Base-by-base conservation (phyloP, 2,329 filamentous ascomycete species). In the Coniochaeta sp. region DNA sequence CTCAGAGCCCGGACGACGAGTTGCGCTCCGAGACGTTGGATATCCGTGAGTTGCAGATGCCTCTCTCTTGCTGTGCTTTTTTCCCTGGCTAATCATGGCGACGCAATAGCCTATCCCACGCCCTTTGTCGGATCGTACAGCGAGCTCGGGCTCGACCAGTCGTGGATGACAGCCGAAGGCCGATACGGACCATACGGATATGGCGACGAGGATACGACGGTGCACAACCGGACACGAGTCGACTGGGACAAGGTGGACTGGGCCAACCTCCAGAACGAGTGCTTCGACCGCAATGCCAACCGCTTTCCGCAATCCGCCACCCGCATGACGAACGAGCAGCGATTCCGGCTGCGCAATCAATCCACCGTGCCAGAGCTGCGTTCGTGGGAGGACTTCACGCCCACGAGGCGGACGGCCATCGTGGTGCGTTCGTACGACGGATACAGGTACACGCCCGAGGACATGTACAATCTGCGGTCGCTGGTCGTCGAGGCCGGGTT, bases 401-500 rank as follows among this genome's bases (percentile, higher is more conserved):
- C 52, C 18, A 62, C 63, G 7, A 52, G 61, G 24, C 58, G 63
- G 1, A 66, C 65, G 4, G 60, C 60, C 27, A 54, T 63, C 31
- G 56, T 63, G 8, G 50, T 63, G 32, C 63, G 64, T 38, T 48
- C 60, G 5, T 67, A 57, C 56, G 54, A 59, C 54, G 77, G 75
- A 51, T 84, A 81, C 59, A 55, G 78, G 8, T 87, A 83, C 66
- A 79, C 78, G 28, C 67, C 77, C 7, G 78, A 85, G 61, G 79
- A 83, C 56, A 68, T 84, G 55, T 75, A 83, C 63, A 80, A 79
- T 56, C 67, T 86, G 27, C 81, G 83, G 48, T 79, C 83, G 48
- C 77, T 86, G 70, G 78, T 86, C 58, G 78, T 76, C 63, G 83
- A 87, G 64, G 68, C 85, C 18, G 67, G 74, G 2, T 68, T 86